Percentiles rank a stretch among this genome's conserved stretches.
Conservation (phyloP, 2,329 filamentous ascomycete genomes). For the Cercospora janseana region DNA sequence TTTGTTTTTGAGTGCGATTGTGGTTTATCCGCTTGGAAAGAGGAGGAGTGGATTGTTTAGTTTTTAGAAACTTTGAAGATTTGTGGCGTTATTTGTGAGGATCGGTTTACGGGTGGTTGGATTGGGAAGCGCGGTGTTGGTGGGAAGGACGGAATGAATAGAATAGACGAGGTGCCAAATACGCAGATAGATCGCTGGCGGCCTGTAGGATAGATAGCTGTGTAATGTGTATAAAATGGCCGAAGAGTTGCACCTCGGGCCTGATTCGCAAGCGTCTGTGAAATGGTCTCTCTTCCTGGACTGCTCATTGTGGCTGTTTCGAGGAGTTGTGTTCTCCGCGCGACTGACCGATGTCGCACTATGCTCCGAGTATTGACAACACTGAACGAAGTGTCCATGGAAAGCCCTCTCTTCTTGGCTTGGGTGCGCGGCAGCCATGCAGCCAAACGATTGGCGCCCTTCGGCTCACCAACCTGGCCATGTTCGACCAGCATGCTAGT, state of each 20-base stretch:
- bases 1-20: slow-evolving; percentile 48
- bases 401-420: too few relatives aligned
- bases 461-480: too few relatives aligned
- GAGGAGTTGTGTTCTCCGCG: too few relatives aligned
- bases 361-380: too few relatives aligned
- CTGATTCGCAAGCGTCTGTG: background rate
- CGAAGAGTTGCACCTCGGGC: too few relatives aligned
- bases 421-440: too few relatives aligned
- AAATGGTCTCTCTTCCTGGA: background rate
- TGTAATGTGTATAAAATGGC: slow-evolving; percentile 6
- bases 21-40: slow-evolving; percentile 53
- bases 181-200: slow-evolving; percentile 16
- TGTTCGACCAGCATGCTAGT: too few relatives aligned
- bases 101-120: background rate
- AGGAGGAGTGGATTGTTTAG: slow-evolving; percentile 46
- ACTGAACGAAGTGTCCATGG: too few relatives aligned
- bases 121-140: background rate
- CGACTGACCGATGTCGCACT: too few relatives aligned
- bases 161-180: background rate
- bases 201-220: background rate
- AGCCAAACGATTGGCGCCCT: too few relatives aligned
- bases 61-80: slow-evolving; percentile 30
- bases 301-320: background rate
- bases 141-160: background rate
- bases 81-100: background rate